phyloP scores from a whole-genome alignment of 2,329 filamentous ascomycete species.

The Ophiostoma novo-ulmi region DNA sequence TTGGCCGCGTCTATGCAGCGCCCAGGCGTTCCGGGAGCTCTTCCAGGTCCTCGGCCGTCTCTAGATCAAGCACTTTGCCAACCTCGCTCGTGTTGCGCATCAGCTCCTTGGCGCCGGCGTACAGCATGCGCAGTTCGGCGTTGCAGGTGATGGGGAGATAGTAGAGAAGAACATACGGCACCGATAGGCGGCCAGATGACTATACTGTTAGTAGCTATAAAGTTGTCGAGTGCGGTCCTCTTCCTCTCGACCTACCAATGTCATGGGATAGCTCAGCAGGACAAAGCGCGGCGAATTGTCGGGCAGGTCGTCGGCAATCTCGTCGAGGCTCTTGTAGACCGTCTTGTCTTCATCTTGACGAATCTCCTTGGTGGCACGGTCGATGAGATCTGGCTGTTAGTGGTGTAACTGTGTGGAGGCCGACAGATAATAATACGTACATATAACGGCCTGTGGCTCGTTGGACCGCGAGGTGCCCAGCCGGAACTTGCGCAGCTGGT shows the following conservation, averaged over 20 bases:
- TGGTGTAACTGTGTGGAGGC: not conserved
- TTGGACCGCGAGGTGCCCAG: conserved; percentile 82
- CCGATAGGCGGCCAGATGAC: conserved; percentile 76
- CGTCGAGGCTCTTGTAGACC: conserved; percentile 74
- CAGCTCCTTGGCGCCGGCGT: conserved; percentile 91
- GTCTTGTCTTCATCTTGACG: conserved; percentile 69
- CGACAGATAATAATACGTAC: conserved; percentile 51
- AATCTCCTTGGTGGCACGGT: conserved; percentile 86
- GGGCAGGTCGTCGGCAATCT: conserved; percentile 81
- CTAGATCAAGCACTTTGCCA: conserved; percentile 79
- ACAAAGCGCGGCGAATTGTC: conserved; percentile 89
- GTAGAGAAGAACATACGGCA: conserved; percentile 92
- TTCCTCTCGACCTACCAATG: conserved; percentile 52
- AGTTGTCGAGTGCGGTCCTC: conserved; percentile 25
- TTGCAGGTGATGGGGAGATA: conserved; percentile 93
- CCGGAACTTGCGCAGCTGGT: conserved; percentile 89
- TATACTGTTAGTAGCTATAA: conserved; percentile 35
- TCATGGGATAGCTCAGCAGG: conserved; percentile 84
- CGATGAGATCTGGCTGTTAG: conserved; percentile 59
- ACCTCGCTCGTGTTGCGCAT: conserved; percentile 91
- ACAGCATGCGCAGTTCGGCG: conserved; percentile 81
- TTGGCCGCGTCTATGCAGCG: conserved; percentile 29
- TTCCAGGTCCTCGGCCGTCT: conserved; percentile 72
- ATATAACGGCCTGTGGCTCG: conserved; percentile 86
- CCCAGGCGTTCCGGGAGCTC: conserved; percentile 66